Percentiles rank a stretch among this genome's conserved stretches.
These are phyloP conservation scores for Aureobasidium sp. DNA, from an alignment of 2,329 filamentous ascomycete species.

Conservation along the genomic window DNA sequence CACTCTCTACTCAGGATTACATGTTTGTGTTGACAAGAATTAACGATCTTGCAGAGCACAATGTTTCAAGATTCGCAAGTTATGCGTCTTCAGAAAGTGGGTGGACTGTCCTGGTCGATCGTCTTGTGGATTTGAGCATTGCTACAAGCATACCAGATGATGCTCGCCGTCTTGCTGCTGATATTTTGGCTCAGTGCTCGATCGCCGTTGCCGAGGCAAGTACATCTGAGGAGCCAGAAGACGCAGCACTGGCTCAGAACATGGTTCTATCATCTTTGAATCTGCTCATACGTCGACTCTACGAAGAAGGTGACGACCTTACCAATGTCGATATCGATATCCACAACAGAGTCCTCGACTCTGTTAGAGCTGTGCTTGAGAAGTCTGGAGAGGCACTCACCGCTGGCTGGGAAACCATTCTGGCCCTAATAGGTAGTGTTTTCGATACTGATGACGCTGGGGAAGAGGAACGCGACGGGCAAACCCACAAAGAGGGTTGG, in stretches of 20 bases:
- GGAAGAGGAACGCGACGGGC: constrained; percentile 10
- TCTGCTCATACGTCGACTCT: constrained; percentile 36
- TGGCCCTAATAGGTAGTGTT: constrained; percentile 76
- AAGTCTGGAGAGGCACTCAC: constrained; percentile 77
- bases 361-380: constrained; percentile 66
- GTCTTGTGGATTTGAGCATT: constrained; percentile 43
- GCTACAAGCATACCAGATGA: constrained; percentile 32
- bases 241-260: constrained; percentile 23
- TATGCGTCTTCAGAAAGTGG: constrained; percentile 61
- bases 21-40: constrained; percentile 42
- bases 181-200: constrained; percentile 41
- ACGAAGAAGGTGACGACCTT: constrained; percentile 22
- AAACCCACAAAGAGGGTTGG: constrained; percentile 20
- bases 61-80: constrained; percentile 54
- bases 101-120: constrained; percentile 60
- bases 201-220: constrained; percentile 44
- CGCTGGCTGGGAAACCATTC: constrained; percentile 77
- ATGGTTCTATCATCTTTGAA: constrained; percentile 31
- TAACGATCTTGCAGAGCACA: constrained; percentile 37
- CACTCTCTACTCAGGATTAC: constrained; percentile 35
- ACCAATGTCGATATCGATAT: constrained; percentile 39
- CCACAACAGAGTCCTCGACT: constrained; percentile 63
- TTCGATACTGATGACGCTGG: constrained; percentile 44
- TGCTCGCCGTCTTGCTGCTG: constrained; percentile 42
- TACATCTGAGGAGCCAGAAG: constrained; percentile 39